phyloP scores from a whole-genome alignment of 371 early-diverging fungal species.

The Mortierella sp. region DNA sequence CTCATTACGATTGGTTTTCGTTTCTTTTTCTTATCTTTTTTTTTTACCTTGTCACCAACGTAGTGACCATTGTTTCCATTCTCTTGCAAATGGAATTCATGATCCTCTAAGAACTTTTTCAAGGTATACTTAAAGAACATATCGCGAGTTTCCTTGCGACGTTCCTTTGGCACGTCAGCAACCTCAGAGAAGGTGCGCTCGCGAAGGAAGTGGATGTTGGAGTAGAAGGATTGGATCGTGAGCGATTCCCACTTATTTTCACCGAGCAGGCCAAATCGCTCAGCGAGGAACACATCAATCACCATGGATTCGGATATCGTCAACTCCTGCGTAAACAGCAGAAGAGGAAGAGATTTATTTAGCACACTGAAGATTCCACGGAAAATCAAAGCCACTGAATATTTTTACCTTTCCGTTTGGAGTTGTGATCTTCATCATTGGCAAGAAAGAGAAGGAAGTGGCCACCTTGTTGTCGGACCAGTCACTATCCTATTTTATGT shows the following conservation, averaged over 20 bases:
- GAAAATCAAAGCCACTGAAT: too few relatives aligned
- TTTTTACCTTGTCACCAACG: slow-evolving; percentile 47
- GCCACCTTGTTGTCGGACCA: slow-evolving; percentile 21
- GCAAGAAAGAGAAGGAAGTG: slow-evolving; percentile 27
- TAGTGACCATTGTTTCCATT: slow-evolving; percentile 50
- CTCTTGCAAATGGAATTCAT: slow-evolving; percentile 32
- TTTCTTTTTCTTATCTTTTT: slow-evolving; percentile 23
- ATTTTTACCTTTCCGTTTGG: slow-evolving; percentile 16
- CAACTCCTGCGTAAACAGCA: slow-evolving; percentile 15
- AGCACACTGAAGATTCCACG: background rate
- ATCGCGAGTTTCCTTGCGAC: background rate
- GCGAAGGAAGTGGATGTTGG: slow-evolving; percentile 32
- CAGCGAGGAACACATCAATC: slow-evolving; percentile 37
- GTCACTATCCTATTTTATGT: slow-evolving; percentile 1
- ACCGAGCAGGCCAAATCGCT: slow-evolving; percentile 32
- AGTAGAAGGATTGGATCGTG: slow-evolving; percentile 33
- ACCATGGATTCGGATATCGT: slow-evolving; percentile 28
- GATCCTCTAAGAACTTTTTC: slow-evolving; percentile 28
- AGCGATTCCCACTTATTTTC: slow-evolving; percentile 35
- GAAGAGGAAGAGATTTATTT: background rate
- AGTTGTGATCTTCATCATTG: slow-evolving; percentile 23
- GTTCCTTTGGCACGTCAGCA: background rate
- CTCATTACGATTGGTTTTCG: background rate
- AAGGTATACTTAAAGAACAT: slow-evolving; percentile 7
- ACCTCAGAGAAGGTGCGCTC: slow-evolving; percentile 19